Evolutionary conservation across 176 grass and related monocot species (phyloP).

Genomic region (Dactylis glomerata): DNA sequence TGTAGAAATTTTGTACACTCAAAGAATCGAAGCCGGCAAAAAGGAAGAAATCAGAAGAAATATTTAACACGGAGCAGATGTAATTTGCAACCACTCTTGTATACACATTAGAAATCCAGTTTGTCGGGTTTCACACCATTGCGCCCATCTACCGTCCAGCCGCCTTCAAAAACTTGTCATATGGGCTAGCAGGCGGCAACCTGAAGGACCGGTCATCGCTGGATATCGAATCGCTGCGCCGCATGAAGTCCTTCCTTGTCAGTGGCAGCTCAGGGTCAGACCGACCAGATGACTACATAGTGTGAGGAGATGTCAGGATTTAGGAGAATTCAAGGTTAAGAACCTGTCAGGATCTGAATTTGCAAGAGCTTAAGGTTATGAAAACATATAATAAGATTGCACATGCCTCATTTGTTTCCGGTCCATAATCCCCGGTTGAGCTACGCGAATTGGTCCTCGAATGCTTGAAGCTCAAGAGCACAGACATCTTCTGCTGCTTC

Average conservation of each 20-base stretch:
- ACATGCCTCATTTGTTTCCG: constrained; percentile 53
- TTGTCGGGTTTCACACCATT: neutral
- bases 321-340: neutral
- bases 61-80: neutral
- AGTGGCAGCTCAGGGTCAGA: constrained; percentile 30
- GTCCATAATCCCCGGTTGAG: constrained; percentile 31
- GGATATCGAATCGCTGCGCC: constrained; percentile 52
- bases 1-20: constrained; percentile 32
- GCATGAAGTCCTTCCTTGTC: constrained; percentile 42
- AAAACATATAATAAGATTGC: neutral
- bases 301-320: constrained; percentile 11
- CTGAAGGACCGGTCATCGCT: constrained; percentile 77
- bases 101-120: constrained; percentile 2
- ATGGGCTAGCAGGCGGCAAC: constrained; percentile 84
- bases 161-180: constrained; percentile 95
- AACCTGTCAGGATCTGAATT: neutral
- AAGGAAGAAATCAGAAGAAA: neutral
- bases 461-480: constrained; percentile 83
- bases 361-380: neutral
- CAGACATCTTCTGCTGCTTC: constrained; percentile 91
- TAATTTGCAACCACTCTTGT: constrained; percentile 23
- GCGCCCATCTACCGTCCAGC: constrained; percentile 60
- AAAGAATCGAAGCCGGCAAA: constrained; percentile 6
- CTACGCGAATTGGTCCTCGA: constrained; percentile 45
- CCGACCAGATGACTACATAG: constrained; percentile 47